Evolutionary conservation across 177 flowering plant species (phyloP).

Genomic region (Vitis hybrid): DNA sequence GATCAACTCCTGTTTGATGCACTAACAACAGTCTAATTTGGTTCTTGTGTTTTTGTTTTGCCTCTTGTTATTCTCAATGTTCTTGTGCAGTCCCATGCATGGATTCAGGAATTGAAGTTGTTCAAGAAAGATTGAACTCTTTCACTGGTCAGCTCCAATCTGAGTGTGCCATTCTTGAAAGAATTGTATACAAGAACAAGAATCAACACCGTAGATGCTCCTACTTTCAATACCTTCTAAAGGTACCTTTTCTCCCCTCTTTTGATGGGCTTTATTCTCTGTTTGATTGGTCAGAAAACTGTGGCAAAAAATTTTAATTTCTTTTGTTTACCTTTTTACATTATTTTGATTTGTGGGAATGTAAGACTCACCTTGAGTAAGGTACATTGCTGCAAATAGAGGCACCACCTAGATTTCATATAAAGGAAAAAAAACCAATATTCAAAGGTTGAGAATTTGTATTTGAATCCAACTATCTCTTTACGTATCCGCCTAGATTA

Average conservation of each 20-base stretch:
- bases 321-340: too few species aligned
- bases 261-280: not conserved
- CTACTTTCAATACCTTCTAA: conserved; percentile 65
- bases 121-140: conserved; percentile 48
- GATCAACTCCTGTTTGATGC: too few species aligned
- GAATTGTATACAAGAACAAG: conserved; percentile 75
- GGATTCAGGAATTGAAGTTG: conserved; percentile 29
- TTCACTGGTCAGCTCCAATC: conserved; percentile 40
- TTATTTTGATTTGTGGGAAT: too few species aligned
- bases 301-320: too few species aligned
- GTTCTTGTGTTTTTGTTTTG: not conserved
- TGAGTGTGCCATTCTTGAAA: conserved; percentile 61
- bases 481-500: too few species aligned
- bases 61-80: not conserved
- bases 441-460: too few species aligned
- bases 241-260: conserved; percentile 38
- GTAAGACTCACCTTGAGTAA: too few species aligned
- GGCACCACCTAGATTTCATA: too few species aligned
- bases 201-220: conserved; percentile 74
- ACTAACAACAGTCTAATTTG: not conserved
- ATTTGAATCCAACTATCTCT: too few species aligned
- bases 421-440: too few species aligned
- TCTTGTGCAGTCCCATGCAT: conserved; percentile 5
- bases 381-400: too few species aligned
- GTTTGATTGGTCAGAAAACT: not conserved